A percentile compares a stretch with the other conserved stretches of the same genome.
Evolutionary conservation across 495 filamentous ascomycete genomes (phyloP).

Genomic region (Tuber calosporum): DNA sequence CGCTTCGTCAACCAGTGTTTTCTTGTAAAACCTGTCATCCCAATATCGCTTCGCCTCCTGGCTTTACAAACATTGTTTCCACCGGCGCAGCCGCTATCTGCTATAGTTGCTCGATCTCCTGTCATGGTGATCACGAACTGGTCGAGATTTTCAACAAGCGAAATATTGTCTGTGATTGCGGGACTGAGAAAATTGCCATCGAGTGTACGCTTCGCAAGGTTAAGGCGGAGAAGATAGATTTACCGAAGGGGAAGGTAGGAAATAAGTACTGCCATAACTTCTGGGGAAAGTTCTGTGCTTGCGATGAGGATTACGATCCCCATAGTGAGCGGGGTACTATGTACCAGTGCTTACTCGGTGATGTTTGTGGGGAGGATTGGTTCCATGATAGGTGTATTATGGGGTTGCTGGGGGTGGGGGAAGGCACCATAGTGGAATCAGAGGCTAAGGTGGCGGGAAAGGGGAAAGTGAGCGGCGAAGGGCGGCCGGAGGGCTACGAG

Average conservation of each 20-base stretch:
- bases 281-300: constrained; percentile 84
- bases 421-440: constrained; percentile 17
- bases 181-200: constrained; percentile 67
- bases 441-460: not conserved
- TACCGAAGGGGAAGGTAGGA: constrained; percentile 59
- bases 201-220: constrained; percentile 70
- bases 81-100: constrained; percentile 67
- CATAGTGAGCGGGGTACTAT: constrained; percentile 91
- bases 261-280: constrained; percentile 97
- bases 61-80: constrained; percentile 18
- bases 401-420: constrained; percentile 46
- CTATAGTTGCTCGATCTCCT: constrained; percentile 93
- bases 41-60: constrained; percentile 50
- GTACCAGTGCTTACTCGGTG: constrained; percentile 91
- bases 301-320: constrained; percentile 75
- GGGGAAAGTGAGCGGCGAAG: constrained; percentile 7
- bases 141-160: constrained; percentile 96
- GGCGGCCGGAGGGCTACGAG: constrained; percentile 43
- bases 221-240: constrained; percentile 62
- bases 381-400: constrained; percentile 94
- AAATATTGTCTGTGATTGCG: constrained; percentile 94
- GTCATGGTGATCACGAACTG: constrained; percentile 88
- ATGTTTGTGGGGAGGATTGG: constrained; percentile 94
- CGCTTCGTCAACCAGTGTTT: constrained; percentile 78
- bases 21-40: constrained; percentile 91